Evolutionary conservation across 768 basidiomycete genomes (phyloP).

Genomic region (Pleurotus eryngii): DNA sequence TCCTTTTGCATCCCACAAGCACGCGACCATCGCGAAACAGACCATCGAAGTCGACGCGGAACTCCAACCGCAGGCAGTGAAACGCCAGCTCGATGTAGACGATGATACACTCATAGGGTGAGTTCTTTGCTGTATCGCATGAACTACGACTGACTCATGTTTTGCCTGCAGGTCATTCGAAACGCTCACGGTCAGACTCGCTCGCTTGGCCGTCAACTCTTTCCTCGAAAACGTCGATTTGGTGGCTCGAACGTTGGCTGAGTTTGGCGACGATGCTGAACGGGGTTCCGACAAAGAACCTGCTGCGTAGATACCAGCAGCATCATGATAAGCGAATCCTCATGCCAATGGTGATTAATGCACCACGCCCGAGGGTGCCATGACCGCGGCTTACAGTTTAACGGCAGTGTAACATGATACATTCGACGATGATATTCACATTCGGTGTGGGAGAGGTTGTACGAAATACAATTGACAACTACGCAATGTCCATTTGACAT

Average conservation of each 20-base stretch:
- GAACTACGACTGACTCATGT: constrained; percentile 7
- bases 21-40: constrained; percentile 79
- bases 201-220: constrained; percentile 78
- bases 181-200: constrained; percentile 81
- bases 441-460: neutral
- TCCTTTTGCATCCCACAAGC: constrained; percentile 70
- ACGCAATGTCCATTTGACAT: neutral
- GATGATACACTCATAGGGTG: constrained; percentile 69
- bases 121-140: constrained; percentile 24
- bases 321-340: neutral
- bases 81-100: constrained; percentile 65
- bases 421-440: no score
- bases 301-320: constrained; percentile 6
- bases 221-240: constrained; percentile 90
- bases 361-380: no score
- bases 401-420: no score
- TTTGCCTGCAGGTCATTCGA: constrained; percentile 53
- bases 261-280: constrained; percentile 71
- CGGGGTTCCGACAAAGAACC: constrained; percentile 17
- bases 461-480: neutral
- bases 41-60: constrained; percentile 86
- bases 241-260: constrained; percentile 74
- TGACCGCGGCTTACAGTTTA: no score
- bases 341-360: no score
- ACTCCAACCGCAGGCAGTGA: constrained; percentile 77